Conservation (phyloP, 441 rosid genomes). For the Lepidium campestre region DNA sequence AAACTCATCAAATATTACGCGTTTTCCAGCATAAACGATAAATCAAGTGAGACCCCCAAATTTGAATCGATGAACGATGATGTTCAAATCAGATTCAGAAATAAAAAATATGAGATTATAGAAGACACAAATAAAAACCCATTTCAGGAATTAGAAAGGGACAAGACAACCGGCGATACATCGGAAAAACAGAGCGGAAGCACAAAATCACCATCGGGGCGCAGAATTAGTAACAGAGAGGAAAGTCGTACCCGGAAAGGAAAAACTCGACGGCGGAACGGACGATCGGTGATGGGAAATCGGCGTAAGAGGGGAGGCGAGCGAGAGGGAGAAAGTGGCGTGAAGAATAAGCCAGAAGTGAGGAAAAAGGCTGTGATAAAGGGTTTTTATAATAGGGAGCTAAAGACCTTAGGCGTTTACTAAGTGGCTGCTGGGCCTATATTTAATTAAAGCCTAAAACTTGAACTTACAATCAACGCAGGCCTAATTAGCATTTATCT, state of each 20-base stretch:
- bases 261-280: background rate
- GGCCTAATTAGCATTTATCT: background rate
- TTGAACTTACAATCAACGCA: background rate
- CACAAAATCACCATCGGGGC: background rate
- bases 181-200: background rate
- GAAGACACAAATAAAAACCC: background rate
- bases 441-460: background rate
- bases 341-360: conserved; percentile 19
- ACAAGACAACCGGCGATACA: background rate
- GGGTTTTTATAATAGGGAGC: background rate
- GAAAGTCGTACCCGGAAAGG: conserved; percentile 4
- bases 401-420: conserved; percentile 14
- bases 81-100: background rate
- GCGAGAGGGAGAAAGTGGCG: conserved; percentile 22
- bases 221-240: background rate
- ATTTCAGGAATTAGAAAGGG: background rate
- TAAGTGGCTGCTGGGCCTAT: background rate
- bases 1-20: background rate
- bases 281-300: background rate
- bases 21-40: background rate
- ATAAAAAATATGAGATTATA: background rate
- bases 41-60: background rate
- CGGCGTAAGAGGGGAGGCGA: conserved; percentile 18
- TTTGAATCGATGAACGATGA: background rate
- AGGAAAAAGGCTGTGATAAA: background rate